Conservation (phyloP, 2,329 filamentous ascomycete genomes). For the Colletotrichum incanum region DNA sequence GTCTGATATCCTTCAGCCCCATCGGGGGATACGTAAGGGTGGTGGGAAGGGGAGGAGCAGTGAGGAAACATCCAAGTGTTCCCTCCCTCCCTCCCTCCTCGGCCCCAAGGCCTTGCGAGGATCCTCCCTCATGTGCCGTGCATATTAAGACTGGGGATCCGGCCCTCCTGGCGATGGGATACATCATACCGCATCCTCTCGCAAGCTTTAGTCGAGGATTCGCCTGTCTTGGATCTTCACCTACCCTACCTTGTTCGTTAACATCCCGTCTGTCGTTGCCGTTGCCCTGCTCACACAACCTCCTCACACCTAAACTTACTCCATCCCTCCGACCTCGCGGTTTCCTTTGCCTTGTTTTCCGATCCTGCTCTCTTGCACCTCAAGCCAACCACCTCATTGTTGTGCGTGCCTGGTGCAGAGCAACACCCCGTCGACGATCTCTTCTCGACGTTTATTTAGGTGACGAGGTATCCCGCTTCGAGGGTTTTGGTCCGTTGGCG, state of each 20-base stretch:
- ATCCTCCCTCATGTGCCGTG: constrained; percentile 30
- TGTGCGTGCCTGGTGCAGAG: constrained; percentile 9
- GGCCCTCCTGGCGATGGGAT: constrained; percentile 22
- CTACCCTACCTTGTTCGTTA: constrained; percentile 22
- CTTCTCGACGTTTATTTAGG: not conserved
- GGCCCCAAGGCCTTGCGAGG: constrained; percentile 17
- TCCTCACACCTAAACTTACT: constrained; percentile 6
- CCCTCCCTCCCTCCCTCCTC: constrained; percentile 13
- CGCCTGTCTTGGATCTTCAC: constrained; percentile 16
- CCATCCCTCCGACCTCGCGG: constrained; percentile 13
- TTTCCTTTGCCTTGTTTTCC: constrained; percentile 24
- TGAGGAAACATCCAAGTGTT: constrained; percentile 10
- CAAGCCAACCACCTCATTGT: constrained; percentile 32
- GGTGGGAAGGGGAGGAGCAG: not conserved
- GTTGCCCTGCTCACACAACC: constrained; percentile 32
- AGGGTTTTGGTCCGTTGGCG: not conserved
- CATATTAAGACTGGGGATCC: constrained; percentile 42
- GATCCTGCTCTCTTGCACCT: no score
- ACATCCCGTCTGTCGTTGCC: constrained; percentile 26
- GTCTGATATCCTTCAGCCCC: constrained; percentile 26
- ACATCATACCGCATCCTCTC: constrained; percentile 12
- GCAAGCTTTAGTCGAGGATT: constrained; percentile 7
- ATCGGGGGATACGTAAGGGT: constrained; percentile 3
- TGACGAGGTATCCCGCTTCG: not conserved
- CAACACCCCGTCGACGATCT: not conserved